Evolutionary conservation across 352 stramenopile genomes (phyloP).

Genomic region (Thalassiosira livingstoniorum): DNA sequence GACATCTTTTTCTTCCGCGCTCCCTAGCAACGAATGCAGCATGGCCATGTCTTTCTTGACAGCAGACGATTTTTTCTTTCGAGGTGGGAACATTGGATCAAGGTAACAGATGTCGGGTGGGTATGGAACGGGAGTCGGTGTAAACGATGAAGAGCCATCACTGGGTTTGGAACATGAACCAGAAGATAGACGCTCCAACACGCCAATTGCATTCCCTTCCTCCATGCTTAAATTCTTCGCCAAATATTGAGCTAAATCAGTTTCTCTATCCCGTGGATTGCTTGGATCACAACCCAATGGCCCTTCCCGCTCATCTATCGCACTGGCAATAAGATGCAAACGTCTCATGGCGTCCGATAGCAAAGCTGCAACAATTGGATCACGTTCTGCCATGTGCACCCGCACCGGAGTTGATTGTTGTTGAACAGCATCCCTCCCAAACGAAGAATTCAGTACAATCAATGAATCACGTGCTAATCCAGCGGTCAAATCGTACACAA

Average conservation of each 20-base stretch:
- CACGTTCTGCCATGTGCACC: slow-evolving; percentile 77
- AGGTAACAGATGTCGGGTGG: slow-evolving; percentile 76
- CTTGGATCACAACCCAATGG: too few relatives aligned
- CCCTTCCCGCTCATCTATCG: too few relatives aligned
- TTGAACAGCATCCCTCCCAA: not conserved
- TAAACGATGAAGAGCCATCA: not conserved
- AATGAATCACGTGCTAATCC: slow-evolving; percentile 77
- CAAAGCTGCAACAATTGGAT: slow-evolving; percentile 72
- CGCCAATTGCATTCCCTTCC: slow-evolving; percentile 47
- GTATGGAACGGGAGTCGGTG: slow-evolving; percentile 1
- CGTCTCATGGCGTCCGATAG: slow-evolving; percentile 73
- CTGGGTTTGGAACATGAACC: not conserved
- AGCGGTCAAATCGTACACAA: slow-evolving; percentile 80
- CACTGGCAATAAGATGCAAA: slow-evolving; percentile 39
- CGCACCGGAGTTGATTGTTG: slow-evolving; percentile 2
- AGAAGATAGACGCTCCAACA: slow-evolving; percentile 20
- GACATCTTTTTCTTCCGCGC: too few relatives aligned
- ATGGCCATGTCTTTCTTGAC: slow-evolving; percentile 85
- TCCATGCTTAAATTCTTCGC: slow-evolving; percentile 48
- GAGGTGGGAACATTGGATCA: slow-evolving; percentile 83
- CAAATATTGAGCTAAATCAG: slow-evolving; percentile 37
- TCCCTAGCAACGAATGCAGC: slow-evolving; percentile 74
- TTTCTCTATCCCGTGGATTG: not conserved
- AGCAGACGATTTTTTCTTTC: slow-evolving; percentile 67
- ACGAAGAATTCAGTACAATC: slow-evolving; percentile 49